phyloP scores from a whole-genome alignment of 768 basidiomycete species.

The Phlebiopsis gigantea region DNA sequence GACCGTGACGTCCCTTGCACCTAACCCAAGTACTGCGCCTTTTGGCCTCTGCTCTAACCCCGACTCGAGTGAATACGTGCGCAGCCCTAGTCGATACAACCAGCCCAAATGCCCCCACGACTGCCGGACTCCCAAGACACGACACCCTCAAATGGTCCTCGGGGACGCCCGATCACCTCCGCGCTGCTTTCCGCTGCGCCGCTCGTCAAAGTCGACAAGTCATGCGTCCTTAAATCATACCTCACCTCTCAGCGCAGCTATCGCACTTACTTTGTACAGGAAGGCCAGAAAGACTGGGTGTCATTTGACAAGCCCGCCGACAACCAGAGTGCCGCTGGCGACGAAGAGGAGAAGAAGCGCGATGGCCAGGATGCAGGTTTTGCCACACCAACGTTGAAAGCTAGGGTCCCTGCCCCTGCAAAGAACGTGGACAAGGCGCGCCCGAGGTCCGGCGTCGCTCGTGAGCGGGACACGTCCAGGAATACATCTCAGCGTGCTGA shows the following conservation, averaged over 20 bases:
- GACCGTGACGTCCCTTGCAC: no score
- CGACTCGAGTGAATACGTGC: no score
- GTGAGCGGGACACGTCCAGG: no score
- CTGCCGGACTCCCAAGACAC: not conserved
- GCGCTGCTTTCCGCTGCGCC: not conserved
- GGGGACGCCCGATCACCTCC: not conserved
- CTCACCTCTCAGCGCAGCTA: slow-evolving; percentile 44
- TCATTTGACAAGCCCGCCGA: slow-evolving; percentile 18
- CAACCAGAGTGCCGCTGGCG: not conserved
- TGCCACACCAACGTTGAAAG: slow-evolving; percentile 16
- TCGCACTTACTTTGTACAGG: slow-evolving; percentile 36
- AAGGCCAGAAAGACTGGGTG: slow-evolving; percentile 24
- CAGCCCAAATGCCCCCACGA: no score
- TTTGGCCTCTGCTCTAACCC: no score
- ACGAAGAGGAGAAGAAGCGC: not conserved
- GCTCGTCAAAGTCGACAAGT: slow-evolving; percentile 32
- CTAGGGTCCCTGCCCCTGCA: slow-evolving; percentile 4
- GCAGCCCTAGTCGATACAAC: no score
- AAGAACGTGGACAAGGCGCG: not conserved
- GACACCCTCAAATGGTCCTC: not conserved
- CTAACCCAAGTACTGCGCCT: no score
- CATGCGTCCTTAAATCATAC: slow-evolving; percentile 39
- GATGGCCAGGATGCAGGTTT: slow-evolving; percentile 10
- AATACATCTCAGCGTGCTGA: no score
- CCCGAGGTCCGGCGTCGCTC: not conserved